Evolutionary conservation across 1,284 basidiomycete species (phyloP).

Genomic region (Schizopora paradoxa): DNA sequence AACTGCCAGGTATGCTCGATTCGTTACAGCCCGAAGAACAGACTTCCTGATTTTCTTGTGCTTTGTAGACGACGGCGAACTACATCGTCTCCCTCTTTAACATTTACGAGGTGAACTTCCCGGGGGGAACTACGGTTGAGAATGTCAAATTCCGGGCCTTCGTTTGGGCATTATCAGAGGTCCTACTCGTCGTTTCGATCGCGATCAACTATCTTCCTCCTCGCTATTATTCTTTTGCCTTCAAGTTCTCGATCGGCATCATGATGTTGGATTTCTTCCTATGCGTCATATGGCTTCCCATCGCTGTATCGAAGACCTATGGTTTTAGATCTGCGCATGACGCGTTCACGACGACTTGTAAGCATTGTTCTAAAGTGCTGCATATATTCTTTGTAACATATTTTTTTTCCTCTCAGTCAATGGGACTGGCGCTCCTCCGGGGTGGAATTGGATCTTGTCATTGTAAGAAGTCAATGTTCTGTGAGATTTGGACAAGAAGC

Average conservation of each 20-base stretch:
- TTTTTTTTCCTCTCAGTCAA: slow-evolving; percentile 52
- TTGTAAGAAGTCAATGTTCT: slow-evolving; percentile 46
- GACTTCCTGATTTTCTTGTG: slow-evolving; percentile 7
- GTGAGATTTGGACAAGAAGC: slow-evolving; percentile 11
- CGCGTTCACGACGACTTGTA: slow-evolving; percentile 78
- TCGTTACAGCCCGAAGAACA: neutral
- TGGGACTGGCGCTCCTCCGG: slow-evolving; percentile 76
- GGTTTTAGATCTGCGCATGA: slow-evolving; percentile 76
- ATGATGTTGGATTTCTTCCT: slow-evolving; percentile 82
- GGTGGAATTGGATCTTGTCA: slow-evolving; percentile 83
- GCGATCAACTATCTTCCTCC: slow-evolving; percentile 81
- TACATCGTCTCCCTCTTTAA: slow-evolving; percentile 76
- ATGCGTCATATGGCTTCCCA: slow-evolving; percentile 84
- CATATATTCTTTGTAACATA: slow-evolving; percentile 9
- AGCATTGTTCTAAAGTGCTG: slow-evolving; percentile 23
- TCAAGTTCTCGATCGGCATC: slow-evolving; percentile 65
- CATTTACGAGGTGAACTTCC: slow-evolving; percentile 76
- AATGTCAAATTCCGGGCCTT: slow-evolving; percentile 81
- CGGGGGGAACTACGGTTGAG: slow-evolving; percentile 62
- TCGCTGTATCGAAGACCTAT: slow-evolving; percentile 77
- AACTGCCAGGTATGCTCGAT: slow-evolving; percentile 64
- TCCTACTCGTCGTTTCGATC: slow-evolving; percentile 59
- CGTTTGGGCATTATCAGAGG: slow-evolving; percentile 77
- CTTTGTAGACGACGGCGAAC: slow-evolving; percentile 70
- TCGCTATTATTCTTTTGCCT: slow-evolving; percentile 62